Percentiles rank a stretch among this genome's conserved stretches.
These are phyloP conservation scores for Trichophyton schoenleinii DNA, from an alignment of 2,329 filamentous ascomycete genomes.

Conservation along the genomic window DNA sequence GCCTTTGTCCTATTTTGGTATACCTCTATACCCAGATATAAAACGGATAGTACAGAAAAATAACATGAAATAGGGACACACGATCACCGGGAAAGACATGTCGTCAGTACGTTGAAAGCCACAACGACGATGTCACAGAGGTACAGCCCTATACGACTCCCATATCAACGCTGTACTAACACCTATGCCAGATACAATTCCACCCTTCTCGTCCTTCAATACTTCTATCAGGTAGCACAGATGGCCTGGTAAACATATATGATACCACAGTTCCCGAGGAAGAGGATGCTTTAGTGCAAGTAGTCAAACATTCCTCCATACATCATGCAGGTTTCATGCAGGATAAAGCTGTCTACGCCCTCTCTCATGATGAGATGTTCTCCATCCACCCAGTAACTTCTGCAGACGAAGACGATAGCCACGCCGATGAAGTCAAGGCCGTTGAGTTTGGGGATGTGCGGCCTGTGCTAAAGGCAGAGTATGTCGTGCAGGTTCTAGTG, in stretches of 20 bases:
- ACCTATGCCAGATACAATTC: conserved; percentile 33
- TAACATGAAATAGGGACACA: conserved; percentile 27
- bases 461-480: conserved; percentile 44
- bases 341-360: conserved; percentile 41
- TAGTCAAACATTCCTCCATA: conserved; percentile 51
- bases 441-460: conserved; percentile 46
- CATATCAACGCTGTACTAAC: neutral
- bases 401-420: conserved; percentile 38
- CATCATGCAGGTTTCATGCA: conserved; percentile 50
- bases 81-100: conserved; percentile 26
- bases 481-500: conserved; percentile 44
- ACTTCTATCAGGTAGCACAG: conserved; percentile 49
- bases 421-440: conserved; percentile 30
- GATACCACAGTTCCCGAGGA: conserved; percentile 45
- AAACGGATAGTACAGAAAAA: neutral
- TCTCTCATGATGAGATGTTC: conserved; percentile 51
- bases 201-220: conserved; percentile 41
- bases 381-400: conserved; percentile 38
- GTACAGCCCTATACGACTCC: conserved; percentile 17
- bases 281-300: conserved; percentile 50
- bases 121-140: conserved; percentile 49
- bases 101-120: conserved; percentile 35
- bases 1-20: conserved; percentile 35
- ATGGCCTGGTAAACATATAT: conserved; percentile 51
- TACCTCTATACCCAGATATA: conserved; percentile 9